Evolutionary conservation across 306 rosid genomes (phyloP).

Genomic region (Elaeagnus macrophylla): DNA sequence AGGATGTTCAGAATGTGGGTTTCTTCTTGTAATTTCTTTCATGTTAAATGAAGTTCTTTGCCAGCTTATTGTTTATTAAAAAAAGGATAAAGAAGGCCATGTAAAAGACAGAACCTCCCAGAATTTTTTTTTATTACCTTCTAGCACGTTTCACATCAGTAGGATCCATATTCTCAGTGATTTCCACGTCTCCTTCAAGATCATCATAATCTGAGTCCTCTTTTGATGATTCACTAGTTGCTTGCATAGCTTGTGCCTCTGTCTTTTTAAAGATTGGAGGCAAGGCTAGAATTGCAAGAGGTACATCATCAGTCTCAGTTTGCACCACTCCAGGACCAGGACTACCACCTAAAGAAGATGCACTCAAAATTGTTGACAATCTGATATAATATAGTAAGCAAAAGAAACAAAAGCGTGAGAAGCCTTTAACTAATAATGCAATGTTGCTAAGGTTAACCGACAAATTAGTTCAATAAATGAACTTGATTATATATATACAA

Average conservation of each 20-base stretch:
- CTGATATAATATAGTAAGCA: background rate
- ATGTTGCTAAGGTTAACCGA: background rate
- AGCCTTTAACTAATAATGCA: background rate
- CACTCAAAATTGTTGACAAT: background rate
- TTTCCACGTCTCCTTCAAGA: conserved; percentile 46
- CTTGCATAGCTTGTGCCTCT: conserved; percentile 25
- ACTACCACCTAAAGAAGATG: conserved; percentile 19
- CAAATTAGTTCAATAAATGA: no score
- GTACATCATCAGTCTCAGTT: conserved; percentile 28
- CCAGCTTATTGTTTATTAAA: no score
- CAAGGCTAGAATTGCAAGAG: conserved; percentile 27
- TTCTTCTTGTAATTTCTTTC: no score
- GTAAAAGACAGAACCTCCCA: no score
- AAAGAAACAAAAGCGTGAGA: background rate
- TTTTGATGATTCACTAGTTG: conserved; percentile 52
- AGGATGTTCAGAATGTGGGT: no score
- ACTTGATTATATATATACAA: no score
- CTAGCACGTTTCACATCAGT: conserved; percentile 47
- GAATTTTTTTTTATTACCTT: no score
- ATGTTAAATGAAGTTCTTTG: no score
- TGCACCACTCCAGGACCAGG: conserved; percentile 18
- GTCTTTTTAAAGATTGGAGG: conserved; percentile 31
- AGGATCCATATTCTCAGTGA: conserved; percentile 38
- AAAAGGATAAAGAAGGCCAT: no score
- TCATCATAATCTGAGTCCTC: conserved; percentile 58